Evolutionary conservation across 768 basidiomycete species (phyloP), one percentile per base, ranked within the genome.

Genomic region (Pleurotus giganteus): DNA sequence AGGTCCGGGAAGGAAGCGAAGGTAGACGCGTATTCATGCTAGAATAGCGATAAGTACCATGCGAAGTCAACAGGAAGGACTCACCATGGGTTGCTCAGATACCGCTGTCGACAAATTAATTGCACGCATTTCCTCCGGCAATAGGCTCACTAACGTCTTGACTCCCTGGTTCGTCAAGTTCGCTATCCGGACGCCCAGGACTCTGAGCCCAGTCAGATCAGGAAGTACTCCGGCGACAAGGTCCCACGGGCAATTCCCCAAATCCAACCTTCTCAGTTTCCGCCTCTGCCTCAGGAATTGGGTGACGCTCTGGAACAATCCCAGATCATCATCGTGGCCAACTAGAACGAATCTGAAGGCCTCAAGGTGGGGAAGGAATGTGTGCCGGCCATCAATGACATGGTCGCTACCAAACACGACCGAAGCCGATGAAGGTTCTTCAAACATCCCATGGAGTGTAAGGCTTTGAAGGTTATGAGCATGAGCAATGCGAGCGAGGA

Each of bases 181-280:
- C 11, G 76, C 73, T 57, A 86, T 83, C 29, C 78, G 70, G 26
- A 85, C 82, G 28, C 84, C 77, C 4, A 88, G 65, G 8, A 83
- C 84, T 6, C 84, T 71, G 53, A 88, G 66, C 28, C 74, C 73
- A 1, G 61, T 66, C 21, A 87, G 71, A 23, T 77, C 77, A 0
- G 82, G 81, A 4, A 86, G 67, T 26, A 86, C 67, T 9, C 67
- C 68, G 9, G 71, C 68, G 12, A 81, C 78, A 21, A 86, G 68
- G 24, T 85, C 85, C 81, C 82, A 86, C 2, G 85, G 85, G 63
- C 85, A 88, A 54, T 68, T 75, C 2, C 85, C 85, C 29, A 88
- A 70, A 66, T 87, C 85, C 28, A 88, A 71, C 37, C 81, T 69
- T 36, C 84, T 65, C 28, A 87, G 66, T 44, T 69, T 72, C 55